phyloP scores from a whole-genome alignment of 768 basidiomycete species.

The Porpolomopsis calyptriformis region DNA sequence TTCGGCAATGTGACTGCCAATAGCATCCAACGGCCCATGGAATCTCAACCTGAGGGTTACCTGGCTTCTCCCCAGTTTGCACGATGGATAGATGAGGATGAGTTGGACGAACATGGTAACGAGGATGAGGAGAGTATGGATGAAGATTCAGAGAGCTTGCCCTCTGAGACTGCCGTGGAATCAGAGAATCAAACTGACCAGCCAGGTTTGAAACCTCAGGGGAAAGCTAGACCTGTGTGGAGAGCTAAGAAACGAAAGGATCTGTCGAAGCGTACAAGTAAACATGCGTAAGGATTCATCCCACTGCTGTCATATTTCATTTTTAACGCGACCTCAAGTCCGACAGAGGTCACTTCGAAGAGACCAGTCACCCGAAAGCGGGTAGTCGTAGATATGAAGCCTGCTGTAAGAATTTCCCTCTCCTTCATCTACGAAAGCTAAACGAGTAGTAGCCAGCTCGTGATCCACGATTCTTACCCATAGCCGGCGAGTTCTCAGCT shows the following conservation, averaged over 20 bases:
- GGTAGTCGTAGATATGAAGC: conserved; percentile 55
- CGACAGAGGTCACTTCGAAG: conserved; percentile 75
- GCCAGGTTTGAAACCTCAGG: conserved; percentile 20
- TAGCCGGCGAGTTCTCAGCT: conserved; percentile 57
- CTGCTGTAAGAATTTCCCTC: conserved; percentile 37
- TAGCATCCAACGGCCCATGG: too few relatives aligned
- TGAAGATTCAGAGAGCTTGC: conserved; percentile 27
- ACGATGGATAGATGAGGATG: conserved; percentile 50
- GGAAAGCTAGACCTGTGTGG: conserved; percentile 32
- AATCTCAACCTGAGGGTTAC: conserved; percentile 31
- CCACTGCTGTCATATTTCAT: conserved; percentile 4
- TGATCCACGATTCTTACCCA: conserved; percentile 77
- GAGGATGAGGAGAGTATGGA: conserved; percentile 28
- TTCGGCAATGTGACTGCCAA: too few relatives aligned
- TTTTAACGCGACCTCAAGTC: conserved; percentile 32
- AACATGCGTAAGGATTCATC: conserved; percentile 68
- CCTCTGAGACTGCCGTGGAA: conserved; percentile 14
- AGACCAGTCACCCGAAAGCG: conserved; percentile 68
- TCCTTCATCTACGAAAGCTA: conserved; percentile 4
- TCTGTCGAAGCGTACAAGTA: conserved; percentile 54
- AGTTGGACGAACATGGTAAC: conserved; percentile 28
- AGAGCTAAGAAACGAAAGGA: conserved; percentile 32
- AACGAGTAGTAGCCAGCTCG: conserved; percentile 47
- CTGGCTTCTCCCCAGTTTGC: conserved; percentile 47
- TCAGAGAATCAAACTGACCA: conserved; percentile 10